These are phyloP conservation scores for Senna tora DNA, from an alignment of 306 rosid genomes.

Conservation along the genomic window DNA sequence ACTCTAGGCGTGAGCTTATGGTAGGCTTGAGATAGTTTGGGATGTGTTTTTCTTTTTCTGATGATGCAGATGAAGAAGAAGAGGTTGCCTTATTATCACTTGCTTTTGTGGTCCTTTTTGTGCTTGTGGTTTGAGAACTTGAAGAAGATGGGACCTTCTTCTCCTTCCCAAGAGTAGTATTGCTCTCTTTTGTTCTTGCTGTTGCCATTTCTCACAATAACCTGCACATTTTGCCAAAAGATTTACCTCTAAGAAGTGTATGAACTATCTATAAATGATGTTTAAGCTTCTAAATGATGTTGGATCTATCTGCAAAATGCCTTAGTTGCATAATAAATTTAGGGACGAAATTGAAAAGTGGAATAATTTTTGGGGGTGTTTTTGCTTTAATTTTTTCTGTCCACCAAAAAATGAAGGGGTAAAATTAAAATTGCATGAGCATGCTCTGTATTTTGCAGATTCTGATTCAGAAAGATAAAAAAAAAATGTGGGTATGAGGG, in stretches of 20 bases:
- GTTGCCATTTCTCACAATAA: constrained; percentile 61
- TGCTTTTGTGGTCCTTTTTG: constrained; percentile 42
- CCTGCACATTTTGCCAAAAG: constrained; percentile 34
- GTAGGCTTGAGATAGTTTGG: constrained; percentile 79
- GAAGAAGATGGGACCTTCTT: constrained; percentile 45
- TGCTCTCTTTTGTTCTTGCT: constrained; percentile 49
- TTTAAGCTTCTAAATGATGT: no score
- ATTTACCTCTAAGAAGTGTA: neutral
- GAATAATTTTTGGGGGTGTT: no score
- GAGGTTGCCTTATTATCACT: constrained; percentile 36
- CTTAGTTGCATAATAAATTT: no score
- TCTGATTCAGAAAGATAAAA: neutral
- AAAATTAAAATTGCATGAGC: neutral
- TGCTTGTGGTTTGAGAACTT: constrained; percentile 34
- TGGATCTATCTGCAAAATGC: no score
- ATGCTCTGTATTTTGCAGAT: neutral
- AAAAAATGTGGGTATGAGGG: neutral
- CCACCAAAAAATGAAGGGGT: neutral
- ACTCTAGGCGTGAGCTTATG: constrained; percentile 53
- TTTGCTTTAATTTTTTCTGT: neutral
- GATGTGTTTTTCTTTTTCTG: constrained; percentile 49
- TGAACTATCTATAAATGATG: no score
- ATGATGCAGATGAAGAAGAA: constrained; percentile 3
- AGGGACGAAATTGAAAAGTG: no score
- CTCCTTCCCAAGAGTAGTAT: constrained; percentile 56